phyloP scores from a whole-genome alignment of 1,284 basidiomycete genomes.

The Ganoderma leucocontextum region DNA sequence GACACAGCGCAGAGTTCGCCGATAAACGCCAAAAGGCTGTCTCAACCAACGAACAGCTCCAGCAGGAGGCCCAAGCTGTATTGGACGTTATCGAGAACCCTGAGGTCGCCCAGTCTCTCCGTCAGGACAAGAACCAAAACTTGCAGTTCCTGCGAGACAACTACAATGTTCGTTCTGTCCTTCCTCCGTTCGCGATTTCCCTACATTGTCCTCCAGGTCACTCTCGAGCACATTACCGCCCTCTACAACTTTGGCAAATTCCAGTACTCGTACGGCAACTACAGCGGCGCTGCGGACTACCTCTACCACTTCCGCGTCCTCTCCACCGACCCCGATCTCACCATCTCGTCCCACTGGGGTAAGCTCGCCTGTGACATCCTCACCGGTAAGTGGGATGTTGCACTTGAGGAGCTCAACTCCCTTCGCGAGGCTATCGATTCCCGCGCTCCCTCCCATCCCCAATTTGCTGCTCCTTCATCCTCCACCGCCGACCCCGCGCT shows the following conservation, averaged over 20 bases:
- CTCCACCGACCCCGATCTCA: conserved; percentile 91
- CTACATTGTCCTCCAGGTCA: conserved; percentile 64
- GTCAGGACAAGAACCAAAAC: conserved; percentile 98
- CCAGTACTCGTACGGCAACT: conserved; percentile 97
- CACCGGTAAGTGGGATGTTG: conserved; percentile 93
- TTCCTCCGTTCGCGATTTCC: not conserved
- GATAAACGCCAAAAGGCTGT: conserved; percentile 84
- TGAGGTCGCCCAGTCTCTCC: conserved; percentile 88
- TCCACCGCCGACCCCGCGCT: conserved; percentile 66
- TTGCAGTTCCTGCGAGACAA: conserved; percentile 93
- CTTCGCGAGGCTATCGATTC: conserved; percentile 93
- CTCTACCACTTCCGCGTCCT: conserved; percentile 98
- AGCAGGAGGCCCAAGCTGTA: conserved; percentile 91
- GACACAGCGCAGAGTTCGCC: conserved; percentile 71
- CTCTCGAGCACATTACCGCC: conserved; percentile 93
- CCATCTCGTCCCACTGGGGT: conserved; percentile 97
- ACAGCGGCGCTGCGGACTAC: conserved; percentile 96
- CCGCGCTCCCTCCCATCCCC: conserved; percentile 58
- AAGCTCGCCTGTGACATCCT: conserved; percentile 98
- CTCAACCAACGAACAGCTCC: conserved; percentile 83
- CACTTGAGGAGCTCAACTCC: conserved; percentile 93
- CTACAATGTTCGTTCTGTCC: conserved; percentile 65
- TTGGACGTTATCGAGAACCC: conserved; percentile 97
- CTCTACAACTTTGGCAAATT: conserved; percentile 99
- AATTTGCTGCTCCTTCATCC: conserved; percentile 50